Percentiles rank a stretch among this genome's conserved stretches.
Evolutionary conservation across 108 stramenopile genomes (phyloP).

Genomic region (Skeletonema marinoi): DNA sequence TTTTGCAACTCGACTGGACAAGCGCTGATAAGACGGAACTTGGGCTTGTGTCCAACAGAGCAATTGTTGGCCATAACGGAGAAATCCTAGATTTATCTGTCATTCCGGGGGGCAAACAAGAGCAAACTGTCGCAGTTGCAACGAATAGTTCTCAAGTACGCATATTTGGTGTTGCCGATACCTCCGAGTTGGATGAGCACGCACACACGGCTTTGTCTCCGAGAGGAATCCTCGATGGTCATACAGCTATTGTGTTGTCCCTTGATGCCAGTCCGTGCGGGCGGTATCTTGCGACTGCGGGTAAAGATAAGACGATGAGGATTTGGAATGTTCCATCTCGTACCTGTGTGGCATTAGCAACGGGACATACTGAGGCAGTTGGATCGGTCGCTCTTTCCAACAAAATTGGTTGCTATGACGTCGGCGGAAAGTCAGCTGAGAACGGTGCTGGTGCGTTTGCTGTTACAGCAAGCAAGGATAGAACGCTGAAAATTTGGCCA

Average conservation of each 20-base stretch:
- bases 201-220: constrained; percentile 67
- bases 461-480: constrained; percentile 89
- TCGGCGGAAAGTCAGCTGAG: constrained; percentile 76
- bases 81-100: constrained; percentile 92
- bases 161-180: constrained; percentile 70
- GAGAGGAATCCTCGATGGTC: constrained; percentile 82
- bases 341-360: constrained; percentile 65
- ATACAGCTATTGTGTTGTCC: constrained; percentile 92
- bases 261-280: constrained; percentile 91
- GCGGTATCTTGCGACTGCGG: constrained; percentile 87
- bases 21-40: constrained; percentile 7
- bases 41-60: constrained; percentile 45
- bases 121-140: constrained; percentile 81
- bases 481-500: constrained; percentile 94
- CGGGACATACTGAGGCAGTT: constrained; percentile 90
- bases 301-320: constrained; percentile 90
- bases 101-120: constrained; percentile 54
- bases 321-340: constrained; percentile 68
- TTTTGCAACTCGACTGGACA: constrained; percentile 56
- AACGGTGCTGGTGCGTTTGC: constrained; percentile 91
- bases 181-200: neutral
- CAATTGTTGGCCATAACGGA: constrained; percentile 93
- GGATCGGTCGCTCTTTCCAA: constrained; percentile 78
- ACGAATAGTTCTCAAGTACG: constrained; percentile 95
- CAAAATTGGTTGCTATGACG: constrained; percentile 80